Conservation (phyloP, 306 rosid species). For the Oemleria cerasiformis region DNA sequence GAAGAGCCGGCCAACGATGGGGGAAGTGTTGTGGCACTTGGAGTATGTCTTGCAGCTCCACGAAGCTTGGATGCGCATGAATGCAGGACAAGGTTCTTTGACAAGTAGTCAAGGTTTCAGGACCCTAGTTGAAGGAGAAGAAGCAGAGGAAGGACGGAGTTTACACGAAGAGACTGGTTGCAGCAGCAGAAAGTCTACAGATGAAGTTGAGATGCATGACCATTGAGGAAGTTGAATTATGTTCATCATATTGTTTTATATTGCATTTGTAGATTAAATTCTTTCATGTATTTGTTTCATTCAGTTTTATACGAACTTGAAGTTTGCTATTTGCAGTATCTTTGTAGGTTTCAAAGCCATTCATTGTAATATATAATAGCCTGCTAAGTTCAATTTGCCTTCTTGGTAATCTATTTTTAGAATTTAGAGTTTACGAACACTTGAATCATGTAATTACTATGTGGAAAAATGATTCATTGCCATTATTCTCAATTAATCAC, state of each 20-base stretch:
- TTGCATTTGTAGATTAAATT: constrained; percentile 30
- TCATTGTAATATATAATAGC: constrained; percentile 13
- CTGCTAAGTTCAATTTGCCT: constrained; percentile 14
- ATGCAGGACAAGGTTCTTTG: constrained; percentile 42
- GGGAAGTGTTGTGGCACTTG: constrained; percentile 92
- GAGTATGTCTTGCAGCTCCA: constrained; percentile 85
- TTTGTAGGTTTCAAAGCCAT: constrained; percentile 10
- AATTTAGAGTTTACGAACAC: too few species aligned
- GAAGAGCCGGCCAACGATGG: constrained; percentile 86
- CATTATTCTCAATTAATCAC: too few species aligned
- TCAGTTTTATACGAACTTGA: constrained; percentile 7
- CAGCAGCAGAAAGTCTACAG: constrained; percentile 25
- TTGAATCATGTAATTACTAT: background rate
- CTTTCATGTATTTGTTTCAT: constrained; percentile 54
- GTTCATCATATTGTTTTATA: constrained; percentile 1
- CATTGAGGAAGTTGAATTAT: constrained; percentile 18
- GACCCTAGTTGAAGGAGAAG: constrained; percentile 29
- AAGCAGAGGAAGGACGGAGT: constrained; percentile 28
- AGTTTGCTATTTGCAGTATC: constrained; percentile 11
- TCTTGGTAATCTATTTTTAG: background rate
- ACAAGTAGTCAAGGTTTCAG: constrained; percentile 39
- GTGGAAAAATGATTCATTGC: too few species aligned
- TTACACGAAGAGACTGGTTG: constrained; percentile 36
- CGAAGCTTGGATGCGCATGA: constrained; percentile 70
- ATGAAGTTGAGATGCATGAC: constrained; percentile 22